Evolutionary conservation across 2,329 filamentous ascomycete species (phyloP), one percentile per base, ranked within the genome.

Genomic region (Neocatenulostroma microsporum): DNA sequence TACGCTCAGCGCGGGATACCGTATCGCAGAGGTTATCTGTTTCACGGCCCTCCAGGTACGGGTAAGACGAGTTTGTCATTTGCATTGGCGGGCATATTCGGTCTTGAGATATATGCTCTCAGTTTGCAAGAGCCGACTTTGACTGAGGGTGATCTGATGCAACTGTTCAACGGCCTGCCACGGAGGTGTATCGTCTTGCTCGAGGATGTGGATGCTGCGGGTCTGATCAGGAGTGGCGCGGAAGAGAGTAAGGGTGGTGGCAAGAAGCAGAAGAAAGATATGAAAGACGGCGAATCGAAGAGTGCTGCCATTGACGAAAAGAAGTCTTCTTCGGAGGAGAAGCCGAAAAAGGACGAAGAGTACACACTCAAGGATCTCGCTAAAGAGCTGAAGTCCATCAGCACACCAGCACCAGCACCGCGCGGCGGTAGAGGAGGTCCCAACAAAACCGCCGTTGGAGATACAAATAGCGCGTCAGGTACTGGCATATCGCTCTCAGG

Each of bases 1-100:
- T 94, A 94, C 55, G 72, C 80, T 0, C 82, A 84, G 47, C 73
- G 85, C 5, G 86, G 86, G 1, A 89, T 94, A 20, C 86, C 87
- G 0, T 93, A 93, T 56, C 75, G 86, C 11, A 73, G 86, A 4
- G 87, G 86, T 0, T 94, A 91, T 52, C 72, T 94, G 0, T 76
- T 94, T 12, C 70, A 88, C 46, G 86, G 86, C 0, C 84, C 84
- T 0, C 59, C 59, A 1, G 59, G 59, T 0, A 61, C 58, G 1
- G 59, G 59, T 9, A 62, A 62, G 48, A 60, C 59, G 3, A 54
- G 49, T 38, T 40, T 63, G 21, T 54, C 48, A n/a, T 62, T 62
- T 36, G 64, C 68, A 0, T 49, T 70, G 1, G 67, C 67, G 8
- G 66, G 66, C 1, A 58, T 69, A 21, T 70, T 70, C 37, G 64